Evolutionary conservation across 768 basidiomycete genomes (phyloP), one percentile per base, ranked within the genome.

Genomic region (Lepiota venenata): DNA sequence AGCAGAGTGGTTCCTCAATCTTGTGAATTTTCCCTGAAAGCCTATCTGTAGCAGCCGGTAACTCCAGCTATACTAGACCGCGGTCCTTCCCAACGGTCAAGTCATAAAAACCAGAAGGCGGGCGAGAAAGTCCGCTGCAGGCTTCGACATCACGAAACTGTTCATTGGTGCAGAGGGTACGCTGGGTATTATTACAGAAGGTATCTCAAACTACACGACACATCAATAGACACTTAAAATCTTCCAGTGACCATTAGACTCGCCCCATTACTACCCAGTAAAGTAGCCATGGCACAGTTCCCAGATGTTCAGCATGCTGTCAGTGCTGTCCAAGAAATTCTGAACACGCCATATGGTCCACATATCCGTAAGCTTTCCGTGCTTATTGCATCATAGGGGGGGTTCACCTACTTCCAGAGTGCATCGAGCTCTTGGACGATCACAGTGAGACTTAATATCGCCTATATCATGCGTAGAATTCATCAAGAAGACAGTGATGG

Each of bases 121-220:
- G 42, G 84, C 88, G 18, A 75, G 91, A 45, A 95, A 97, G 65
- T 93, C 90, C 2, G 81, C 92, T 0, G 89, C 91, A 0, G 93
- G 93, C 0, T 94, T 88, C 62, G 93, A 95, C 63, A 78, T 81
- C 1, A 93, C 90, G 0, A 94, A 94, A 65, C 68, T 93, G 2
- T 93, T 94, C 70, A 88, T 94, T 45, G 93, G 93, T 3, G 90
- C 91, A 2, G 93, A 94, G 67, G 93, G 93, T 5, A 95, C 92
- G 0, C 67, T 94, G 42, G 93, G 93, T 3, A 88, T 95, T 59
- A 83, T 95, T n/a, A 93, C 90, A 0, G 92, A 94, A 73, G 87
- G 88, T 80, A 50, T 45, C 60, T 49, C 7, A 18, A 16, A 2
- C 36, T 29, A 16, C n/a, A n/a, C 44, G 35, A 52, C 18, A 18